Conservation (phyloP, 2,329 filamentous ascomycete species). For the Verticillium longisporum region DNA sequence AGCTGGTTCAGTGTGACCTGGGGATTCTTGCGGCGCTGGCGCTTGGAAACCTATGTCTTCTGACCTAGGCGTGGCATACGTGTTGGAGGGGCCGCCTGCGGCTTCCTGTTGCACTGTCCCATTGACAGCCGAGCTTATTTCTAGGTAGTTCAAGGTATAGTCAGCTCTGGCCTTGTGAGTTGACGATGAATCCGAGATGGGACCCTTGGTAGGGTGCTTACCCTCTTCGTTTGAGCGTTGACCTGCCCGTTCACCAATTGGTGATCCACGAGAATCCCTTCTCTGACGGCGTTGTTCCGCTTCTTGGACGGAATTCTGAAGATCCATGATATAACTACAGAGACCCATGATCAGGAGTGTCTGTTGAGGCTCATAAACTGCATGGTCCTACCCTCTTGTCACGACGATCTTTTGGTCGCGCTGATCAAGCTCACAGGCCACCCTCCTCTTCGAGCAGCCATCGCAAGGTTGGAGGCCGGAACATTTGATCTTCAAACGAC, state of each 20-base stretch:
- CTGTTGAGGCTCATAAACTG: background rate
- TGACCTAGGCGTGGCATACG: background rate
- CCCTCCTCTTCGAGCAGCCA: conserved; percentile 33
- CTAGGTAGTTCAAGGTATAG: background rate
- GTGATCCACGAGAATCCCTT: background rate
- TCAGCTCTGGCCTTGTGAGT: conserved; percentile 19
- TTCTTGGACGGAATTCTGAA: conserved; percentile 9
- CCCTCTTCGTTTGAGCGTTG: background rate
- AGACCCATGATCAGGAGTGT: background rate
- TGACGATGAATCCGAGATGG: conserved; percentile 23
- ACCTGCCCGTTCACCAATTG: background rate
- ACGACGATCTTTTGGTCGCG: conserved; percentile 42
- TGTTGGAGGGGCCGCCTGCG: conserved; percentile 11
- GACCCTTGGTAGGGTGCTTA: background rate
- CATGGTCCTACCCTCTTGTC: conserved; percentile 30
- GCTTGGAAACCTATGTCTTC: conserved; percentile 4
- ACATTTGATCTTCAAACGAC: conserved; percentile 38
- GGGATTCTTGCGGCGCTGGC: conserved; percentile 9
- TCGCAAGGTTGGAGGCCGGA: conserved; percentile 35
- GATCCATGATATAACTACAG: conserved; percentile 14
- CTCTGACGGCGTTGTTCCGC: conserved; percentile 6
- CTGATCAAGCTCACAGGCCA: conserved; percentile 34
- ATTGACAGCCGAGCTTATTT: background rate
- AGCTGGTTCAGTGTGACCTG: conserved; percentile 20
- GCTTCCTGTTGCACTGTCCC: conserved; percentile 10